phyloP scores from a whole-genome alignment of 345 rosid genomes.

The Rhodamnia argentea region DNA sequence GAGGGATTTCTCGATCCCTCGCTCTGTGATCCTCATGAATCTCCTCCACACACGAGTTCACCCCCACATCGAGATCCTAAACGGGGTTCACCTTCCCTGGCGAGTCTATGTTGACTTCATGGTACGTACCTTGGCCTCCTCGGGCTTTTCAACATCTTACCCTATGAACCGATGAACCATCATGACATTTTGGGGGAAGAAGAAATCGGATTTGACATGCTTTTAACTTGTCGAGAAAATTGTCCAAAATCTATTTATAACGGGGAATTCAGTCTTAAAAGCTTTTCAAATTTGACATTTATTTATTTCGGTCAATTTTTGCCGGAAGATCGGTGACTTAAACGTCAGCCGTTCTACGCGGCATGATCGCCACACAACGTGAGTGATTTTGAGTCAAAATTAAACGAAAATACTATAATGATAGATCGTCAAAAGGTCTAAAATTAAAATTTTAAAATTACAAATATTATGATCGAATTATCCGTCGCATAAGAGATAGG shows the following conservation, averaged over 20 bases:
- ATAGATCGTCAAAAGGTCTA: too few relatives aligned
- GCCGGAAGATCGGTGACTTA: too few relatives aligned
- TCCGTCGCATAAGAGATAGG: too few relatives aligned
- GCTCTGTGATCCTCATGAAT: background rate
- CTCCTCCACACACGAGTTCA: background rate
- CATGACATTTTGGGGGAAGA: background rate
- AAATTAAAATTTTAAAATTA: too few relatives aligned
- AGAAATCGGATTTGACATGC: background rate
- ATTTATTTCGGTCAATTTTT: background rate
- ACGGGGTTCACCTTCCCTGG: background rate
- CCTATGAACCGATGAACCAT: background rate
- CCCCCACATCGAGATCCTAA: background rate
- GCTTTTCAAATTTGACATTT: rapidly evolving
- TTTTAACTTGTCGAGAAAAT: background rate
- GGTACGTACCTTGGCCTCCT: background rate
- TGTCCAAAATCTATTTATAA: background rate
- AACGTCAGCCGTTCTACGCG: too few relatives aligned
- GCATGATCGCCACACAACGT: too few relatives aligned
- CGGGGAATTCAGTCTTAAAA: rapidly evolving
- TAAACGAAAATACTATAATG: too few relatives aligned
- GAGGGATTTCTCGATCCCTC: background rate
- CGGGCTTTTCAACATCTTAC: background rate
- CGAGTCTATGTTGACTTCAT: background rate
- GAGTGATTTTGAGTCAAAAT: too few relatives aligned
- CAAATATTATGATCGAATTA: too few relatives aligned